Conservation (phyloP, 768 basidiomycete species). For the Mrakia hoshinonis region DNA sequence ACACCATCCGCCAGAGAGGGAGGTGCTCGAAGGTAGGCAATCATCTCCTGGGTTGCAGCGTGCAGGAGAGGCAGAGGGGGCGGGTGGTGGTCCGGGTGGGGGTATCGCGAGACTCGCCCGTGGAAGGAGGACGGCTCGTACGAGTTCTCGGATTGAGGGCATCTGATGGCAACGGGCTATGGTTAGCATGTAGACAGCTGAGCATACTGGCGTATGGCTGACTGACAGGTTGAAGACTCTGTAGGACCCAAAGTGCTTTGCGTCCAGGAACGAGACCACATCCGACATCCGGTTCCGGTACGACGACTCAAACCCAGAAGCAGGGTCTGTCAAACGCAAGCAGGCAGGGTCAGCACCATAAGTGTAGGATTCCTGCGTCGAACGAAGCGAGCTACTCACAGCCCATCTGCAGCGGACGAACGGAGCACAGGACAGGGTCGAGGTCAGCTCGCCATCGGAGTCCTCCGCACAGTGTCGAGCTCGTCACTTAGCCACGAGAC, state of each 20-base stretch:
- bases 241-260: conserved; percentile 64
- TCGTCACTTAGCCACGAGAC: neutral
- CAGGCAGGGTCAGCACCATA: neutral
- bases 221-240: conserved; percentile 73
- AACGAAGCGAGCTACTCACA: conserved; percentile 37
- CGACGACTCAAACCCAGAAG: conserved; percentile 62
- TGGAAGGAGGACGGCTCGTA: conserved; percentile 63
- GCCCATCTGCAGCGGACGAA: conserved; percentile 45
- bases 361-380: neutral
- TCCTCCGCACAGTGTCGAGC: conserved; percentile 11
- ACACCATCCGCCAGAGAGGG: conserved; percentile 30
- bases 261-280: conserved; percentile 63
- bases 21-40: conserved; percentile 59
- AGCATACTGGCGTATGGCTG: neutral
- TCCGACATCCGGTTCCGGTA: conserved; percentile 74
- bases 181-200: no score
- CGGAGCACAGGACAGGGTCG: conserved; percentile 45
- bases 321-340: conserved; percentile 47
- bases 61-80: conserved; percentile 69
- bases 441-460: conserved; percentile 49
- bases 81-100: conserved; percentile 87
- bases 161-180: conserved; percentile 41
- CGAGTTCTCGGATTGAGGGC: conserved; percentile 68
- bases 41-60: conserved; percentile 64
- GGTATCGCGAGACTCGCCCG: conserved; percentile 69